Conservation (phyloP, 1,139 yeast species). For the Zygosaccharomyces pseudobailii region DNA sequence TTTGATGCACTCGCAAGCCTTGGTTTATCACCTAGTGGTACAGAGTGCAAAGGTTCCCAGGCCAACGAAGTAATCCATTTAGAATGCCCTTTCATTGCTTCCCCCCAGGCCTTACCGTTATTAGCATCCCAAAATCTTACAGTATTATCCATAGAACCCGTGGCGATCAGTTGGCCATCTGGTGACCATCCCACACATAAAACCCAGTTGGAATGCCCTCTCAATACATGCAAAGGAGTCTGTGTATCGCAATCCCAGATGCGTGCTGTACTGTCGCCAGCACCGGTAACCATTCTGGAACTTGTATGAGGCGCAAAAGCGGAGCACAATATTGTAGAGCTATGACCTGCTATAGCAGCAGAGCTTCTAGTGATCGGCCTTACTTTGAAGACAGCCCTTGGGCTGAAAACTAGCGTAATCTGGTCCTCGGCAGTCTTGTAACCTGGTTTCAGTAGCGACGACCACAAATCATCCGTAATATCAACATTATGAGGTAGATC, state of each 20-base stretch:
- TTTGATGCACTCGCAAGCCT: slow-evolving; percentile 84
- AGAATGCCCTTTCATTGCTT: slow-evolving; percentile 70
- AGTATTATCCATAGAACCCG: slow-evolving; percentile 94
- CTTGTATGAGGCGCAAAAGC: slow-evolving; percentile 92
- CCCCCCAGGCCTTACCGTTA: slow-evolving; percentile 72
- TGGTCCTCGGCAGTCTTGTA: slow-evolving; percentile 89
- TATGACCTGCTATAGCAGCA: slow-evolving; percentile 93
- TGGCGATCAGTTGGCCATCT: slow-evolving; percentile 84
- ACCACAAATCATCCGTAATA: slow-evolving; percentile 69
- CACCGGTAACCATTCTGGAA: slow-evolving; percentile 86
- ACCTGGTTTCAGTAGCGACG: slow-evolving; percentile 80
- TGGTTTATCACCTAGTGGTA: slow-evolving; percentile 59
- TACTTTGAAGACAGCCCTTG: slow-evolving; percentile 92
- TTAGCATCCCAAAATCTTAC: slow-evolving; percentile 81
- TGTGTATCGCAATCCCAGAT: slow-evolving; percentile 97
- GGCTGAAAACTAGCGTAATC: slow-evolving; percentile 85
- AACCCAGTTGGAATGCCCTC: slow-evolving; percentile 93
- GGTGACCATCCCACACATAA: slow-evolving; percentile 93
- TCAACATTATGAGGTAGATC: slow-evolving; percentile 49
- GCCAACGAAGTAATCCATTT: slow-evolving; percentile 87
- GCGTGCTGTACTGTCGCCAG: slow-evolving; percentile 94
- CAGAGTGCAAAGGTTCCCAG: slow-evolving; percentile 93
- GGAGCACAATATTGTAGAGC: slow-evolving; percentile 84
- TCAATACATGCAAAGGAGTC: slow-evolving; percentile 74
- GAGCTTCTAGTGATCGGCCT: slow-evolving; percentile 86